Conservation (phyloP, 2,329 filamentous ascomycete species). For the Cercospora zeina region DNA sequence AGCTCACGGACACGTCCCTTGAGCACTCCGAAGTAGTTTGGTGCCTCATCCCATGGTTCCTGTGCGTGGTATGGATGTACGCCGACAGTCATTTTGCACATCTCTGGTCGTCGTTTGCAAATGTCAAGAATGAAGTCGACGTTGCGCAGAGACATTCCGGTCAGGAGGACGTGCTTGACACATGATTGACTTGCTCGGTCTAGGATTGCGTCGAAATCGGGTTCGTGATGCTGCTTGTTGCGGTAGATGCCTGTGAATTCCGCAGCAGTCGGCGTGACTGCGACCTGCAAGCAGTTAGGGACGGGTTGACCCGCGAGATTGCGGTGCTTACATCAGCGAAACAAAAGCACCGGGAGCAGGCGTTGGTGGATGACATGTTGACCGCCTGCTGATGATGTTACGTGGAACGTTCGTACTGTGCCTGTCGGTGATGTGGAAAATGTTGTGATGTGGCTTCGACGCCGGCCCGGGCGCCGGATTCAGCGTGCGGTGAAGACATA, state of each 20-base stretch:
- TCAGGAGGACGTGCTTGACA: conserved; percentile 46
- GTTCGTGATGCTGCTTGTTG: conserved; percentile 51
- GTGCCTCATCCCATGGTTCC: conserved; percentile 44
- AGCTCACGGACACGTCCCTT: conserved; percentile 32
- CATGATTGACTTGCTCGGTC: conserved; percentile 47
- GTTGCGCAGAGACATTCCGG: conserved; percentile 46
- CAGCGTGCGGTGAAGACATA: not conserved
- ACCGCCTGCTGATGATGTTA: not conserved
- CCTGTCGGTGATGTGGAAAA: not conserved
- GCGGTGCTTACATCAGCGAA: conserved; percentile 8
- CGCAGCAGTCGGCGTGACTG: conserved; percentile 40
- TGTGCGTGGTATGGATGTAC: conserved; percentile 55
- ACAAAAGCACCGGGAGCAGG: not conserved
- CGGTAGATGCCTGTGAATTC: conserved; percentile 56
- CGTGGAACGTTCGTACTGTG: not conserved
- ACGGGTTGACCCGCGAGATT: not conserved
- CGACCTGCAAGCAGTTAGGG: conserved; percentile 31
- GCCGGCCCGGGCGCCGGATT: not conserved
- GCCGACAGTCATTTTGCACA: conserved; percentile 52
- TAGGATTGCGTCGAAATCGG: conserved; percentile 49
- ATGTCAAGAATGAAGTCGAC: conserved; percentile 40
- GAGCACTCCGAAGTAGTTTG: conserved; percentile 33
- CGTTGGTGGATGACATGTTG: not conserved
- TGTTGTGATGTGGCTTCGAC: not conserved
- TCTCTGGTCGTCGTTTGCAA: conserved; percentile 28